Percentiles rank a stretch among this genome's conserved stretches.
Conservation (phyloP, 1,284 basidiomycete species). For the Microbotryomycetes sp. region DNA sequence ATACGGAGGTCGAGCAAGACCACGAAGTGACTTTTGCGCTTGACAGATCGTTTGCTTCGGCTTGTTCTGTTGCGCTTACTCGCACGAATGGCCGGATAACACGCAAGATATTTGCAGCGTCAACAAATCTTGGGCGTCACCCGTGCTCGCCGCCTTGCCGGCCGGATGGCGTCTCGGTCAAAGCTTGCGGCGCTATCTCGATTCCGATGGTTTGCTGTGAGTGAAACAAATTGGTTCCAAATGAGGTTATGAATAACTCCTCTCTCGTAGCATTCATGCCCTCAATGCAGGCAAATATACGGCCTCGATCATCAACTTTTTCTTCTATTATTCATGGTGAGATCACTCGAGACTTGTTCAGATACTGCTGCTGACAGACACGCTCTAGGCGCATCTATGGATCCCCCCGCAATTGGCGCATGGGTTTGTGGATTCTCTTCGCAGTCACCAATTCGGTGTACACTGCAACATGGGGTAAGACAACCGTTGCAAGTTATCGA, state of each 20-base stretch:
- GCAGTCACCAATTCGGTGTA: conserved; percentile 18
- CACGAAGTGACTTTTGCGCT: not conserved
- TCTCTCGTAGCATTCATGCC: conserved; percentile 11
- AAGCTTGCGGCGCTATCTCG: conserved; percentile 25
- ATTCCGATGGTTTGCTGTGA: conserved; percentile 22
- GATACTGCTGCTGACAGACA: not conserved
- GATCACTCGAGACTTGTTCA: too few species aligned
- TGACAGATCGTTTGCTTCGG: conserved; percentile 17
- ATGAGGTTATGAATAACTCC: not conserved
- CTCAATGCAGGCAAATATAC: conserved; percentile 31
- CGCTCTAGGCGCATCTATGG: conserved; percentile 5
- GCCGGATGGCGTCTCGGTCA: conserved; percentile 25
- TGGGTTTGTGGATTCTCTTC: conserved; percentile 26
- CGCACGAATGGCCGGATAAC: conserved; percentile 16
- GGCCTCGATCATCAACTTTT: conserved; percentile 17
- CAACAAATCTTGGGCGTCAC: conserved; percentile 24
- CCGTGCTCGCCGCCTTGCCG: conserved; percentile 22
- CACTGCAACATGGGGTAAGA: conserved; percentile 18
- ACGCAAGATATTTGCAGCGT: conserved; percentile 16
- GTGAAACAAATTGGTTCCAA: not conserved
- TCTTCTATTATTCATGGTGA: conserved; percentile 24
- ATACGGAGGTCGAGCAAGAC: not conserved
- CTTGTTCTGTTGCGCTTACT: conserved; percentile 25
- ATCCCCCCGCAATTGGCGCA: conserved; percentile 8
- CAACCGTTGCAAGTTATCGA: too few species aligned